Evolutionary conservation across 768 basidiomycete species (phyloP).

Genomic region (Rossbeevera mucosa): DNA sequence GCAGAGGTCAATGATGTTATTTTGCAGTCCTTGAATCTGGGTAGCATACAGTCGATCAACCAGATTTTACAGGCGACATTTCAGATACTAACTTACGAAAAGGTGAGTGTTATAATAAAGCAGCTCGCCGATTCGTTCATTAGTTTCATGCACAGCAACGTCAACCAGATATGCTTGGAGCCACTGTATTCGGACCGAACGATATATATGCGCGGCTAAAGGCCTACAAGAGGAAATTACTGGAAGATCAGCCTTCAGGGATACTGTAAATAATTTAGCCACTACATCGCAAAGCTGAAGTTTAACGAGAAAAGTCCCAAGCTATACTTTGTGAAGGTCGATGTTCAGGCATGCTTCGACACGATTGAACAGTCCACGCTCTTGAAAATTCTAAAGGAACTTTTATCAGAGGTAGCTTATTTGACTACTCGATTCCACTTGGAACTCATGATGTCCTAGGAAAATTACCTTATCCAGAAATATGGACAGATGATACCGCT

Average conservation of each 20-base stretch:
- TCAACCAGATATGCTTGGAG: constrained; percentile 63
- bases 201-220: constrained; percentile 78
- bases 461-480: constrained; percentile 64
- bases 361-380: constrained; percentile 88
- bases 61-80: constrained; percentile 81
- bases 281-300: neutral
- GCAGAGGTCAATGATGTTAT: neutral
- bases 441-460: constrained; percentile 38
- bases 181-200: constrained; percentile 77
- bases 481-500: constrained; percentile 62
- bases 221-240: constrained; percentile 55
- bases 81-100: constrained; percentile 83
- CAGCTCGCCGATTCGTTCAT: neutral
- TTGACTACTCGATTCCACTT: neutral
- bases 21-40: constrained; percentile 29
- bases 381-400: constrained; percentile 63
- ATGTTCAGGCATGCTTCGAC: constrained; percentile 95
- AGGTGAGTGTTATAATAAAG: constrained; percentile 40
- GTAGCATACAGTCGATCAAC: constrained; percentile 68
- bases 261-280: constrained; percentile 44
- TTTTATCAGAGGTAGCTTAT: constrained; percentile 63
- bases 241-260: constrained; percentile 35
- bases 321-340: constrained; percentile 94
- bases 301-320: constrained; percentile 55
- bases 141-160: constrained; percentile 43